phyloP scores from a whole-genome alignment of 23 red algal genomes.

The Pyropia haitanensis region DNA sequence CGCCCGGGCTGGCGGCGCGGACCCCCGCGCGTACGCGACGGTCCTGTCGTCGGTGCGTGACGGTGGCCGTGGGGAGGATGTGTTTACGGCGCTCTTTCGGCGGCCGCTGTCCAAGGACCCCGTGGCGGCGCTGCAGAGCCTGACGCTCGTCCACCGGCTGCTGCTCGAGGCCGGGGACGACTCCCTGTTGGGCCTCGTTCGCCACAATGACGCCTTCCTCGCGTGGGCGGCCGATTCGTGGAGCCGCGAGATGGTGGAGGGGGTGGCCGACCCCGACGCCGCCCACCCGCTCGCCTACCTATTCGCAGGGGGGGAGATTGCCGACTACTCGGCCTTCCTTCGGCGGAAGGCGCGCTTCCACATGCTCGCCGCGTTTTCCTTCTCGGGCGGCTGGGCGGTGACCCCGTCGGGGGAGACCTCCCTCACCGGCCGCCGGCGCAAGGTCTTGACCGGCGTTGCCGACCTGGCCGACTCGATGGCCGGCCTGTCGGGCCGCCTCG shows the following conservation, averaged over 20 bases:
- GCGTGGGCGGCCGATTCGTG: conserved; percentile 48
- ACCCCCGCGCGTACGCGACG: no score
- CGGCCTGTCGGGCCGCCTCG: conserved; percentile 27
- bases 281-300: conserved; percentile 6
- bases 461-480: conserved; percentile 46
- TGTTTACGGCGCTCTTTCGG: conserved; percentile 54
- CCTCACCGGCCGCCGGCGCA: conserved; percentile 34
- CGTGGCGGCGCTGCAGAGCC: conserved; percentile 27
- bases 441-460: conserved; percentile 61
- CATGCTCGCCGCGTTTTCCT: conserved; percentile 28
- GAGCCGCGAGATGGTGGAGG: conserved; percentile 43
- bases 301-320: conserved; percentile 56
- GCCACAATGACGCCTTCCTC: conserved; percentile 61
- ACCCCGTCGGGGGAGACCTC: conserved; percentile 12
- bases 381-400: conserved; percentile 47
- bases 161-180: conserved; percentile 39
- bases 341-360: conserved; percentile 69
- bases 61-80: neutral
- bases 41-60: no score
- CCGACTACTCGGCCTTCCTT: conserved; percentile 42
- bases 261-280: neutral
- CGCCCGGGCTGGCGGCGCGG: no score
- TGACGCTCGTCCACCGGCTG: conserved; percentile 57
- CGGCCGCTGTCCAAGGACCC: conserved; percentile 51
- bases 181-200: conserved; percentile 13